Percentiles rank a stretch among this genome's conserved stretches.
phyloP scores from a whole-genome alignment of 2,329 filamentous ascomycete genomes.

The Pseudopyrenochaeta lycopersici region DNA sequence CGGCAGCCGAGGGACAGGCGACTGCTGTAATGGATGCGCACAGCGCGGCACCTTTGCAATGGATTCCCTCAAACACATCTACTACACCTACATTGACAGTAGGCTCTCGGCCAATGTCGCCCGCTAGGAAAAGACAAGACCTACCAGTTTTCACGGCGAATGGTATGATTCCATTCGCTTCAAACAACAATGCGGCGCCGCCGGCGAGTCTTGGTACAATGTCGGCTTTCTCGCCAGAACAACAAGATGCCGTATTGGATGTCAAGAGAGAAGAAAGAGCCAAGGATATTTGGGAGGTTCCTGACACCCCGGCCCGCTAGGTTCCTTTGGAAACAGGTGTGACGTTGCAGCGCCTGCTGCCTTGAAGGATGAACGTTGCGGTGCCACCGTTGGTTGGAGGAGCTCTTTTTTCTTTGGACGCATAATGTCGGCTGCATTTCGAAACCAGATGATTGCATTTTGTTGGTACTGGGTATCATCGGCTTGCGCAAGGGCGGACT shows the following conservation, averaged over 20 bases:
- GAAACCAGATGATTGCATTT: conserved; percentile 1
- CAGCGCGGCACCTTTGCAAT: conserved; percentile 34
- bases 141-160: conserved; percentile 60
- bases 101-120: conserved; percentile 32
- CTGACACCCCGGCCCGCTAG: conserved; percentile 52
- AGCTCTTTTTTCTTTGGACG: no score
- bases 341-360: not conserved
- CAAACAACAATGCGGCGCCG: conserved; percentile 31
- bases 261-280: conserved; percentile 14
- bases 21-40: conserved; percentile 17
- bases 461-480: not conserved
- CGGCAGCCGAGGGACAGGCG: not conserved
- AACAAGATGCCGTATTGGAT: conserved; percentile 2
- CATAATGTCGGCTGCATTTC: not conserved
- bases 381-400: no score
- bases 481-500: not conserved
- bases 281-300: conserved; percentile 56
- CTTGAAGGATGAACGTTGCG: not conserved
- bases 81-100: conserved; percentile 11
- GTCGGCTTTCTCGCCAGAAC: not conserved
- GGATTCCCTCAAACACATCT: conserved; percentile 43
- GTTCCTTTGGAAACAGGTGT: not conserved
- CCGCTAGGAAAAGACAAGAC: conserved; percentile 50
- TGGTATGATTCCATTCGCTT: conserved; percentile 46
- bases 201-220: conserved; percentile 28